Percentiles rank a stretch among this genome's conserved stretches.
These are phyloP conservation scores for Ceratocystis variospora DNA, from an alignment of 2,329 filamentous ascomycete genomes.

Conservation along the genomic window DNA sequence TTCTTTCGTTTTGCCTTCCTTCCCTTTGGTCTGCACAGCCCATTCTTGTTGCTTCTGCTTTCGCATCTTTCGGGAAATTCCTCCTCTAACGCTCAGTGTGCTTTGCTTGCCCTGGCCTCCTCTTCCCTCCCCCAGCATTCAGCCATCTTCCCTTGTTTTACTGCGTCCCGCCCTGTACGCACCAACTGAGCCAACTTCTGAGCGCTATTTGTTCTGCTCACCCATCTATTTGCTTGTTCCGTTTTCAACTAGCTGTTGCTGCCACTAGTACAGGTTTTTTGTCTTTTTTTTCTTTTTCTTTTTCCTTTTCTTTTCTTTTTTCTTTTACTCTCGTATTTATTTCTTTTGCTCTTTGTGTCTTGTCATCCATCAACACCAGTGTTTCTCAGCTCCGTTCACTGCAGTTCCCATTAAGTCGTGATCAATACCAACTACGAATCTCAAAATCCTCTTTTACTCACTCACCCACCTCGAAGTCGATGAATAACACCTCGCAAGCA, in stretches of 20 bases:
- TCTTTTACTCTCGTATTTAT: slow-evolving; percentile 1
- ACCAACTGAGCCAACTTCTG: not conserved
- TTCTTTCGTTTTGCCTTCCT: not conserved
- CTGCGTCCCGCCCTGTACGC: not conserved
- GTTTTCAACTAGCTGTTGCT: slow-evolving; percentile 9
- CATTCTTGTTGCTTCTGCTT: not conserved
- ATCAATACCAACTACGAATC: not conserved
- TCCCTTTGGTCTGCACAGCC: slow-evolving; percentile 2
- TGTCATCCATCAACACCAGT: not conserved
- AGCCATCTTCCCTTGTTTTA: not conserved
- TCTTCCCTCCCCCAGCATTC: not conserved
- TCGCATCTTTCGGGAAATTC: slow-evolving; percentile 6
- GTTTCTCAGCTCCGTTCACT: too few species aligned
- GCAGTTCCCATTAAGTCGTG: not conserved
- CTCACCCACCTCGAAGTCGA: not conserved
- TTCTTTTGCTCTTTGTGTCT: not conserved
- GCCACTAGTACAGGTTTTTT: slow-evolving; percentile 1
- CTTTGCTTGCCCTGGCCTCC: not conserved
- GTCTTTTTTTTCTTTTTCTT: slow-evolving; percentile 9
- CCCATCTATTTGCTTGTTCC: not conserved
- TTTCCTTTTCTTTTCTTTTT: not conserved
- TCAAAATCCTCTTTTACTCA: too few species aligned
- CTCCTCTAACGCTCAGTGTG: slow-evolving; percentile 1
- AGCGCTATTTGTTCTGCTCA: not conserved
- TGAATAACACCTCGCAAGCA: not conserved